Conservation (phyloP, 192 early-diverging fungal genomes). For the Coemansia sp. region DNA sequence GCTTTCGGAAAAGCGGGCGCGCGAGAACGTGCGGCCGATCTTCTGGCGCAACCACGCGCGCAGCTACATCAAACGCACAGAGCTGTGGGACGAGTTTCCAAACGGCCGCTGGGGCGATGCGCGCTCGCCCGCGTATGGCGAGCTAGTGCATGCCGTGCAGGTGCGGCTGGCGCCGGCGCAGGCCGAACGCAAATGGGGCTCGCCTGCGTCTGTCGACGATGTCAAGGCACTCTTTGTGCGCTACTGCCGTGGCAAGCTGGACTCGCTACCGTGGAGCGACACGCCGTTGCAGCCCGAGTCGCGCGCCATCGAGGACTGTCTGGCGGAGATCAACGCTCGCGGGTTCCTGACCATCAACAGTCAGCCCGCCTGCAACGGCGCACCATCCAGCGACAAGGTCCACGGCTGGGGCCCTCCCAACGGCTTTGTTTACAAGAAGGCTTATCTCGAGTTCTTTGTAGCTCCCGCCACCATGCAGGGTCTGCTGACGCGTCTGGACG, state of each 20-base stretch:
- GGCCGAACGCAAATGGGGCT: constrained; percentile 76
- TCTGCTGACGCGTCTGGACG: constrained; percentile 60
- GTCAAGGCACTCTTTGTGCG: constrained; percentile 74
- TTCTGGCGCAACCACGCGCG: constrained; percentile 96
- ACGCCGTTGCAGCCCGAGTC: constrained; percentile 78
- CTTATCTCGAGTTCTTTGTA: constrained; percentile 96
- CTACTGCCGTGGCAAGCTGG: constrained; percentile 79
- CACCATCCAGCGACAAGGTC: constrained; percentile 67
- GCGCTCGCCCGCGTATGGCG: constrained; percentile 86
- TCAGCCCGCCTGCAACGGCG: constrained; percentile 93
- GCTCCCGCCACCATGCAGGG: constrained; percentile 65
- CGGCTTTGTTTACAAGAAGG: constrained; percentile 96
- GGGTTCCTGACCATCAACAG: constrained; percentile 96
- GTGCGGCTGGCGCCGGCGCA: constrained; percentile 77
- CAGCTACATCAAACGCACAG: constrained; percentile 89
- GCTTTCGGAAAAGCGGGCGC: constrained; percentile 81
- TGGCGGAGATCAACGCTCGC: constrained; percentile 70
- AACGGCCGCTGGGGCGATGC: constrained; percentile 99
- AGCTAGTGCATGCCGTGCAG: constrained; percentile 78
- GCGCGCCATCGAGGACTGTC: constrained; percentile 62
- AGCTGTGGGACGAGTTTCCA: constrained; percentile 96
- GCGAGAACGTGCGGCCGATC: constrained; percentile 97
- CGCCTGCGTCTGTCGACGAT: constrained; percentile 65
- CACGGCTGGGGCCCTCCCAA: constrained; percentile 96
- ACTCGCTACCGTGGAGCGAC: constrained; percentile 90